Evolutionary conservation across 1,284 basidiomycete genomes (phyloP), one percentile per base, ranked within the genome.

Genomic region (Heterobasidion annosum): DNA sequence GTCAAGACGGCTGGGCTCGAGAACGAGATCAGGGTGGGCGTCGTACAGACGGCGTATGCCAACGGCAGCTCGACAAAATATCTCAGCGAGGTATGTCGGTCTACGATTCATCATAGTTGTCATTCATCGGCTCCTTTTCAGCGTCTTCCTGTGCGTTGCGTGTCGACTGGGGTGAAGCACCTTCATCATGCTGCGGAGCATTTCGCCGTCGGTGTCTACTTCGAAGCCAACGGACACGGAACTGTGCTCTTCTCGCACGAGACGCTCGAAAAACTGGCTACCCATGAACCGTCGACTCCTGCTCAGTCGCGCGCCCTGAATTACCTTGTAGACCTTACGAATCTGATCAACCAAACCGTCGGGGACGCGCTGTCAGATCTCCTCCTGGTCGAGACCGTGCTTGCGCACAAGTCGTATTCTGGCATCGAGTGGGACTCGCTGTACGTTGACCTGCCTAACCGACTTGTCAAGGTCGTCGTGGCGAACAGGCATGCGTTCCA

Each of bases 171-270:
- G 43, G 97, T 99, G 58, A 99, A 99, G 72, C 90, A 99, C 68
- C 82, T 99, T 50, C 97, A 99, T 67, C 96, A 98, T 68, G 97
- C 95, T 7, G 97, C 97, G 7, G 92, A 96, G 64, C 82, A 85
- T 61, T 99, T 88, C 70, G 85, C 94, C 66, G 82, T 99, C 59
- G 97, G 97, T 33, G 93, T 99, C 48, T 99, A 99, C 74, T 99
- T 99, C 65, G 97, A 99, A 71, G 97, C 97, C 52, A 99, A 99
- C 67, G 97, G 97, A 0, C 97, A 99, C 65, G 97, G 97, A 43
- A 99, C 97, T 1, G 93, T 99, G 48, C 72, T 99, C 51, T 99
- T 99, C 73, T 98, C 96, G 2, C 78, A 78, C 8, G 69, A 77
- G 18, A 88, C 91, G 1, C 75, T 85, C 49, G 73, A 79, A 34